Evolutionary conservation across 768 basidiomycete species (phyloP), one percentile per base, ranked within the genome.

Genomic region (Chlorophyllum brunneum): DNA sequence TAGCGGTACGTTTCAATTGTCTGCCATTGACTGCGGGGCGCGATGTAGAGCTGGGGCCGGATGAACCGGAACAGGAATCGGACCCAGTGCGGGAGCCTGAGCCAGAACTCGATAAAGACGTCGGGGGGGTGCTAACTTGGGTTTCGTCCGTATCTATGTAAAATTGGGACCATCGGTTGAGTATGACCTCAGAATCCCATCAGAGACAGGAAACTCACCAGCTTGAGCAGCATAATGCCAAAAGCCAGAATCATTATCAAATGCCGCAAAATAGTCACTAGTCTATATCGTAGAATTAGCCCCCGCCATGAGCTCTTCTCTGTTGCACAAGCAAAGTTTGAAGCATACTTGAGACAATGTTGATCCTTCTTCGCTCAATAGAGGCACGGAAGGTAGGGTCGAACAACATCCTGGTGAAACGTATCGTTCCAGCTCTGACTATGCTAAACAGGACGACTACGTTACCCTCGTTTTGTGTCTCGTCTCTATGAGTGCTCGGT

Each of bases 181-280:
- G n/a, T n/a, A n/a, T n/a, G n/a, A n/a, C n/a, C n/a, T n/a, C n/a
- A n/a, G n/a, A n/a, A 23, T 20, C 9, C 15, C 23, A 27, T n/a
- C 22, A 2, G 13, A 24, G 15, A 38, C 3, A n/a, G 34, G 18
- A 30, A 31, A 31, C 26, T 29, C n/a, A 45, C 15, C 2, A 20
- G 27, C 2, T 30, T 45, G 36, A 7, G 34, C 43, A 13, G 51
- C 51, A 18, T 38, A 34, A 10, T 8, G n/a, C 51, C 51, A 53
- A 36, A 53, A 53, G 11, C 18, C 22, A 16, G 43, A 15, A 20
- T 9, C 18, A n/a, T 29, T 45, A 9, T 33, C 51, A 16, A 49
- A 29, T 20, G 27, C 5, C 38, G 37, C n/a, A 24, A 33, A 53
- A 23, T 39, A 45, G 9, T 46, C 31, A 27, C 34, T 44, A 13